Evolutionary conservation across 306 rosid genomes (phyloP), one percentile per base, ranked within the genome.

Genomic region (Lithocarpus polystachyus): DNA sequence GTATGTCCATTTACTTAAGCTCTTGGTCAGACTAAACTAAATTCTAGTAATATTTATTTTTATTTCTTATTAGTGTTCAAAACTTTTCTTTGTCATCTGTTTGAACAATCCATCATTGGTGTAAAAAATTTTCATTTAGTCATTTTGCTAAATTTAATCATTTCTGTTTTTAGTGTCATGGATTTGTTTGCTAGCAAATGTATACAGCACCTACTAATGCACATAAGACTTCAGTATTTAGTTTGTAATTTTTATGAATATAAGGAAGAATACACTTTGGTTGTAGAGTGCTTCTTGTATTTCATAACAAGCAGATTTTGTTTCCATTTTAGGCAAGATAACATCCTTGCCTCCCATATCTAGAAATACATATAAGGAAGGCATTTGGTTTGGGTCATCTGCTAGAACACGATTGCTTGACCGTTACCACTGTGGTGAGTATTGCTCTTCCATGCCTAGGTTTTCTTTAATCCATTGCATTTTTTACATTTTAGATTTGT

Each of bases 1-100:
- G 99, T 93, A 83, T 71, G 60, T 60, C 59, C 31, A 59, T 75
- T 74, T 69, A 43, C 67, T 22, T 57, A 6, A 69, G 56, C 56
- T 78, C 60, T 31, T 67, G 68, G 71, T 33, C 33, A 59, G 37
- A 57, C n/a, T 59, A 23, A 33, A 12, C 22, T 57, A 59, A 57
- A 5, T 33, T 37, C 18, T 18, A 23, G n/a, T 3, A 57, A 65
- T 12, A 52, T 76, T 78, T 43, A 43, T 64, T 76, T 74, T 40
- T 73, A n/a, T 65, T 72, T 77, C 23, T 31, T 52, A 14, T 56
- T 33, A 4, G 57, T 22, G 56, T 65, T 71, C 24, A 59, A 59
- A 59, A 23, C 33, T 23, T 22, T 22, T 23, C 33, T 59, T 59
- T 22, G 2, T 12, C 24, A 33, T 19, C 22, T 1, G 51, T 67